These are phyloP conservation scores for Trypanosoma scelopori DNA, from an alignment of 208 protist species.

Conservation along the genomic window DNA sequence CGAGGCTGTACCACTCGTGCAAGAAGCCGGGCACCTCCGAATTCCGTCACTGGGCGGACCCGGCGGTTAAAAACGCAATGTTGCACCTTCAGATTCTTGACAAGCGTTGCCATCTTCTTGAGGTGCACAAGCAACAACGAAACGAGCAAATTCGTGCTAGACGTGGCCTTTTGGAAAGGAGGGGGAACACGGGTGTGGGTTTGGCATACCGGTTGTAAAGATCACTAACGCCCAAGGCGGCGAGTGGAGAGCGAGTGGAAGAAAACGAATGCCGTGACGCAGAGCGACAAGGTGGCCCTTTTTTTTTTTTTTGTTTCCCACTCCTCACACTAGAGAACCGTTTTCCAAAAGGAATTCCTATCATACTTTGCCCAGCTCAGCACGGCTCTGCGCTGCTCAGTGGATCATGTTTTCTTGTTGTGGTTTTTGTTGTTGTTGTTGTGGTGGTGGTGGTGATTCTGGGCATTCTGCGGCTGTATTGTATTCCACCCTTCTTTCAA, in stretches of 20 bases:
- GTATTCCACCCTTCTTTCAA: too few species aligned
- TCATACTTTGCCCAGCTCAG: too few species aligned
- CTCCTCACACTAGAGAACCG: too few species aligned
- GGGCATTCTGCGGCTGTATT: too few species aligned
- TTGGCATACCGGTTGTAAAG: conserved; percentile 1
- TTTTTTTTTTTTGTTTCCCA: too few species aligned
- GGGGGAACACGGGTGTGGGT: too few species aligned
- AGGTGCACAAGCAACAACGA: conserved; percentile 17
- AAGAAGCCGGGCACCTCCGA: conserved; percentile 2
- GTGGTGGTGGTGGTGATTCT: too few species aligned
- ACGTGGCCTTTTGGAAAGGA: conserved; percentile 8
- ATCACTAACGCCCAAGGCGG: neutral
- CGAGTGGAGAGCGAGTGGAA: neutral
- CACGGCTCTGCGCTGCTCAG: too few species aligned
- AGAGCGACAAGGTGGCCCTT: neutral
- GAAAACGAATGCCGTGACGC: neutral
- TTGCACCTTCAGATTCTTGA: conserved; percentile 28
- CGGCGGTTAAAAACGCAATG: conserved; percentile 28
- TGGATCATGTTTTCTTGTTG: conserved; percentile 9
- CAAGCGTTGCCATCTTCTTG: conserved; percentile 27
- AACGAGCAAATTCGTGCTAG: conserved; percentile 8
- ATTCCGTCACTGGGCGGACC: conserved; percentile 32
- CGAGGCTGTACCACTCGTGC: neutral
- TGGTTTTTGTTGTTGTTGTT: too few species aligned
- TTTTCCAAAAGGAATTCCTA: neutral